These are phyloP conservation scores for Phytophthora quininea DNA, from an alignment of 352 stramenopile genomes.

Conservation along the genomic window DNA sequence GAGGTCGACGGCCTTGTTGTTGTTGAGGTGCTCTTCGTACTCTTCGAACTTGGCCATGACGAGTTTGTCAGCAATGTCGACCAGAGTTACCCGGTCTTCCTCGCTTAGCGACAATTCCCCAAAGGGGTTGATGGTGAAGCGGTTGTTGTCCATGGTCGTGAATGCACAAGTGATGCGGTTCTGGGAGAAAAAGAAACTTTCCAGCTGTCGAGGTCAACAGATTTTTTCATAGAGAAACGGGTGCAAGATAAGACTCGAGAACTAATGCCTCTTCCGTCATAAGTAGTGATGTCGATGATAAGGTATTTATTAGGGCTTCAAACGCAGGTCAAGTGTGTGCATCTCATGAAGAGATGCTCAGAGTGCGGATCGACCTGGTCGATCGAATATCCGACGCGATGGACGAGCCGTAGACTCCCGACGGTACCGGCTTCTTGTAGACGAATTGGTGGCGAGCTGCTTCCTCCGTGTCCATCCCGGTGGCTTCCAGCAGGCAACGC, in stretches of 20 bases:
- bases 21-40: constrained; percentile 18
- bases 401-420: neutral
- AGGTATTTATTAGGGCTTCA: too few species aligned
- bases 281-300: too few species aligned
- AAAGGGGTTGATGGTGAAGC: constrained; percentile 13
- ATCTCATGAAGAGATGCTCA: too few species aligned
- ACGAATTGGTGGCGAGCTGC: constrained; percentile 27
- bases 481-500: constrained; percentile 23
- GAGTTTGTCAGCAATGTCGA: constrained; percentile 10
- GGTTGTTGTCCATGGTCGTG: constrained; percentile 9
- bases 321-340: too few species aligned
- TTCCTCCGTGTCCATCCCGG: constrained; percentile 25
- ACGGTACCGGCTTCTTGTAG: constrained; percentile 13
- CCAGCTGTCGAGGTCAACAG: too few species aligned
- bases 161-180: too few species aligned
- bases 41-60: constrained; percentile 18
- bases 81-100: constrained; percentile 9
- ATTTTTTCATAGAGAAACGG: too few species aligned
- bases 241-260: too few species aligned
- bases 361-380: too few species aligned
- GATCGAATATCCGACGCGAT: too few species aligned
- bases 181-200: too few species aligned
- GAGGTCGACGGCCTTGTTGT: constrained; percentile 9
- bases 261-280: too few species aligned
- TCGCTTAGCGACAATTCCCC: constrained; percentile 1